A percentile compares a stretch with the other conserved stretches of the same genome.
Evolutionary conservation across 106 monocot species (phyloP).

Genomic region (Platanthera zijinensis): DNA sequence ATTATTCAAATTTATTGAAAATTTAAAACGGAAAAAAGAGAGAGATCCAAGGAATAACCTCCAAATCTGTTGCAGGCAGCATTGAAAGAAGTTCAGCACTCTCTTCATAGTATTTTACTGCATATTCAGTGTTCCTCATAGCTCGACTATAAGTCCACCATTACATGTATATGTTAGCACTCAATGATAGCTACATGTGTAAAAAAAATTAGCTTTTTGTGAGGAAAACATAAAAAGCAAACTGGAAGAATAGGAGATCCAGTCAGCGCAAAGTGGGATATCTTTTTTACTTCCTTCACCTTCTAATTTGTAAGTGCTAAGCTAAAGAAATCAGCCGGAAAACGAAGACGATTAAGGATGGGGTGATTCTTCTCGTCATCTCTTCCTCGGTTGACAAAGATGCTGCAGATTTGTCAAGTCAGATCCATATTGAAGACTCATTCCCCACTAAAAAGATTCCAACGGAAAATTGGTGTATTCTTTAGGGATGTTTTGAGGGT

Average conservation of each 20-base stretch:
- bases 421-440: neutral
- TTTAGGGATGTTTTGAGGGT: too few species aligned
- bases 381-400: neutral
- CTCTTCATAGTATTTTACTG: conserved; percentile 80
- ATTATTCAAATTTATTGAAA: neutral
- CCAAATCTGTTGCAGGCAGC: conserved; percentile 65
- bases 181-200: neutral
- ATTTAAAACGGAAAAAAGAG: conserved; percentile 2
- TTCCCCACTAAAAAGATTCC: neutral
- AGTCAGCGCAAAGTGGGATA: neutral
- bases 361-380: neutral
- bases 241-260: neutral
- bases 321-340: conserved; percentile 1
- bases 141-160: conserved; percentile 47
- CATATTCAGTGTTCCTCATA: conserved; percentile 57
- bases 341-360: neutral
- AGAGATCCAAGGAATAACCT: conserved; percentile 32
- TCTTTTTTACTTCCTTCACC: neutral
- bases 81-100: conserved; percentile 74
- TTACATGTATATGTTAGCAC: neutral
- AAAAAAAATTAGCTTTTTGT: neutral
- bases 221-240: neutral
- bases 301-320: neutral
- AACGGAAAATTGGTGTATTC: neutral
- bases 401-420: neutral